These are phyloP conservation scores for Kodamaea kakaduensis DNA, from an alignment of 805 yeast species.

Conservation along the genomic window DNA sequence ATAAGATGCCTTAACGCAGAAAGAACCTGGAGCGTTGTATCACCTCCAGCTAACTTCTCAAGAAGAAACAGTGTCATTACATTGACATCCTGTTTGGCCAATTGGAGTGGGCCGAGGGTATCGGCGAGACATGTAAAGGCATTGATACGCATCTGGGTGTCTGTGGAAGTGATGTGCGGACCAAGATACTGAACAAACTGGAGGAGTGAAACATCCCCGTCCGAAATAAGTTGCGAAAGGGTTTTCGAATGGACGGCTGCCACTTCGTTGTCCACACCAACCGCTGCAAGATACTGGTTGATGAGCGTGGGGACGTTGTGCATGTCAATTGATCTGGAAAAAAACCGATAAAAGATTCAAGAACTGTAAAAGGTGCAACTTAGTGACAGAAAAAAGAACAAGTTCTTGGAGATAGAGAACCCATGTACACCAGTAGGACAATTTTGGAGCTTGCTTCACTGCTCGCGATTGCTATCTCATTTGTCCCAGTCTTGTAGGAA, in stretches of 20 bases:
- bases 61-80: conserved; percentile 55
- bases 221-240: conserved; percentile 21
- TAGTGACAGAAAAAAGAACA: too few relatives aligned
- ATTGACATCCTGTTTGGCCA: conserved; percentile 44
- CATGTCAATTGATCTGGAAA: conserved; percentile 2
- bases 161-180: conserved; percentile 58
- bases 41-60: conserved; percentile 47
- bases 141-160: conserved; percentile 47
- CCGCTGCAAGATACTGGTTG: conserved; percentile 35
- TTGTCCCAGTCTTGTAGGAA: too few relatives aligned
- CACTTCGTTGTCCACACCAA: conserved; percentile 22
- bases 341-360: too few relatives aligned
- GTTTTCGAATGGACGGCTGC: conserved; percentile 16
- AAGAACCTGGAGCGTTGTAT: conserved; percentile 57
- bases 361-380: too few relatives aligned
- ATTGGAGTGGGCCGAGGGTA: conserved; percentile 24
- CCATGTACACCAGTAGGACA: too few relatives aligned
- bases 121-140: conserved; percentile 40
- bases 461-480: too few relatives aligned
- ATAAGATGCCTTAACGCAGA: conserved; percentile 52
- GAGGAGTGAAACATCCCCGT: conserved; percentile 35
- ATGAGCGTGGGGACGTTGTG: conserved; percentile 20
- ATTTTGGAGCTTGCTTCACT: too few relatives aligned
- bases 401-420: too few relatives aligned
- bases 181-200: conserved; percentile 57